A percentile compares a stretch with the other conserved stretches of the same genome.
These are phyloP conservation scores for Penicillium sp. DNA, from an alignment of 2,329 filamentous ascomycete species.

Conservation along the genomic window DNA sequence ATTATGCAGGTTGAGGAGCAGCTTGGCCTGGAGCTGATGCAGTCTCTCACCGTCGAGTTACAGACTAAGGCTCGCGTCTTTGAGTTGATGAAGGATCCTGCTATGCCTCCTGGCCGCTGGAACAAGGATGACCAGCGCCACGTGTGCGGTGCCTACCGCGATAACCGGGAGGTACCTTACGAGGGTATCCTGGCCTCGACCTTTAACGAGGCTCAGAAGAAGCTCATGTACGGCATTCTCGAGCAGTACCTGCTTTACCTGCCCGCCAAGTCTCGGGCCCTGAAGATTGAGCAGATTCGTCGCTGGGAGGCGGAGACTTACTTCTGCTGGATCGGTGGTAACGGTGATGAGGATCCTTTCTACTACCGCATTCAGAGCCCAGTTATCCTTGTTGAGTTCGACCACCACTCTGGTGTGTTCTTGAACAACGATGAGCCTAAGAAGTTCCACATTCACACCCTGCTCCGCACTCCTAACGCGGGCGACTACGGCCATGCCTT, in stretches of 20 bases:
- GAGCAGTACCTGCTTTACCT: constrained; percentile 69
- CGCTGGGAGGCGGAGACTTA: constrained; percentile 68
- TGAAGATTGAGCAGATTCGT: constrained; percentile 57
- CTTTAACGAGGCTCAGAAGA: constrained; percentile 48
- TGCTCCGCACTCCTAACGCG: constrained; percentile 69
- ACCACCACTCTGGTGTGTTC: constrained; percentile 78
- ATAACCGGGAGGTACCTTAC: constrained; percentile 74
- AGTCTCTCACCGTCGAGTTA: constrained; percentile 51
- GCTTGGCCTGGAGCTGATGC: constrained; percentile 69
- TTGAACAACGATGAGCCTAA: constrained; percentile 70
- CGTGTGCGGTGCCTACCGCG: constrained; percentile 73
- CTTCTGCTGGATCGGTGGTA: constrained; percentile 75
- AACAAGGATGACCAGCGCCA: constrained; percentile 80
- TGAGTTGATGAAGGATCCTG: constrained; percentile 60
- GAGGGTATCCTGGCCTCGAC: constrained; percentile 63
- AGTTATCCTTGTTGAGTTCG: constrained; percentile 73
- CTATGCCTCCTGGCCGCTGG: constrained; percentile 65
- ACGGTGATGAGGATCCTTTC: constrained; percentile 66
- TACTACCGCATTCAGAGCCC: constrained; percentile 78
- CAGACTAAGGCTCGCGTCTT: constrained; percentile 59
- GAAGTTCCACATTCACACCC: constrained; percentile 77
- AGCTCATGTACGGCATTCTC: constrained; percentile 59
- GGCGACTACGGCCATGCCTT: constrained; percentile 71
- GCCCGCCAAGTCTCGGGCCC: constrained; percentile 54
- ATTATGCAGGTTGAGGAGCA: constrained; percentile 66